Conservation (phyloP, 257 asterid species). For the Oldenlandia corymbosa region DNA sequence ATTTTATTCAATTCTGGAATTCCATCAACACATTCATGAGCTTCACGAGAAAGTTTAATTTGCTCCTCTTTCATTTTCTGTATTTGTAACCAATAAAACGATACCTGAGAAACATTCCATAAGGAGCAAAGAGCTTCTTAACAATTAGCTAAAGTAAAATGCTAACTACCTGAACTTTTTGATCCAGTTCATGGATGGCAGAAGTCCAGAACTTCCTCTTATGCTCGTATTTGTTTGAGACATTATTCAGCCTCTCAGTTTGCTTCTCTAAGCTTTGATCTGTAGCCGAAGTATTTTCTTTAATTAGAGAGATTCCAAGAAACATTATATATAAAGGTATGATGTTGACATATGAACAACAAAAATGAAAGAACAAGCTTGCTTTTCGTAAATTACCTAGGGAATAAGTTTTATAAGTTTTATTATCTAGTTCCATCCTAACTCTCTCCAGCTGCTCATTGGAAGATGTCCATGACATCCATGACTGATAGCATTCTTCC, state of each 20-base stretch:
- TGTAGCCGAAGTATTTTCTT: slow-evolving; percentile 20
- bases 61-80: slow-evolving; percentile 88
- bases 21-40: slow-evolving; percentile 78
- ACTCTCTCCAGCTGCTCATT: slow-evolving; percentile 78
- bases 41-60: slow-evolving; percentile 70
- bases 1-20: slow-evolving; percentile 85
- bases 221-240: slow-evolving; percentile 61
- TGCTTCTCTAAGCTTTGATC: slow-evolving; percentile 71
- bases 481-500: slow-evolving; percentile 89
- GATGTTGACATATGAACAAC: background rate
- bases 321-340: background rate
- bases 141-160: slow-evolving; percentile 1
- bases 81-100: slow-evolving; percentile 11
- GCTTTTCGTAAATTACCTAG: slow-evolving; percentile 54
- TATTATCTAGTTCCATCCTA: slow-evolving; percentile 86
- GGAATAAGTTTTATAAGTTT: slow-evolving; percentile 62
- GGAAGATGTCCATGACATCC: slow-evolving; percentile 91
- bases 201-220: slow-evolving; percentile 57
- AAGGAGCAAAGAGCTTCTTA: background rate
- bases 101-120: background rate
- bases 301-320: background rate
- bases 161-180: slow-evolving; percentile 62
- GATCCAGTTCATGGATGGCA: slow-evolving; percentile 51
- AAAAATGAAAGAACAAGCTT: no score
- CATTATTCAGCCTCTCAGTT: slow-evolving; percentile 43